These are phyloP conservation scores for Chaetomiaceae sp. DNA, from an alignment of 2,329 filamentous ascomycete species.

Conservation along the genomic window DNA sequence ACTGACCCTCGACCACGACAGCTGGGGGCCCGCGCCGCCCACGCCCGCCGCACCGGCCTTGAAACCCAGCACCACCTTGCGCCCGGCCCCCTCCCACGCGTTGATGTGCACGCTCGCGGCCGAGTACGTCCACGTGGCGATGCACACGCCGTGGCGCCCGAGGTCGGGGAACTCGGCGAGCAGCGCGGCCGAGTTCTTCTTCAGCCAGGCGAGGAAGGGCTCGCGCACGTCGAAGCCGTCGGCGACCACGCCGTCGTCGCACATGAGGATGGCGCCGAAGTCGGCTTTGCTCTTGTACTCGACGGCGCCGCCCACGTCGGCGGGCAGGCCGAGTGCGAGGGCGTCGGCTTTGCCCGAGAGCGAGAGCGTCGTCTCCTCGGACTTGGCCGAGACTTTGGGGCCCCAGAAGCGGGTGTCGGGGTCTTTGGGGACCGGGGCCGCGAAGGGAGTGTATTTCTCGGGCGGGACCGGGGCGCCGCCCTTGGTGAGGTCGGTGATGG, in stretches of 20 bases:
- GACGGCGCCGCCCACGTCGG: not conserved
- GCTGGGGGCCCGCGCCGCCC: not conserved
- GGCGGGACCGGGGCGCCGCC: too few relatives aligned
- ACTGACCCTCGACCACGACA: not conserved
- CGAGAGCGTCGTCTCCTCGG: not conserved
- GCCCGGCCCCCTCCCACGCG: not conserved
- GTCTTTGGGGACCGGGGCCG: too few relatives aligned
- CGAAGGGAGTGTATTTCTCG: too few relatives aligned
- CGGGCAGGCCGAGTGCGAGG: not conserved
- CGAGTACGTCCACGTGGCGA: not conserved
- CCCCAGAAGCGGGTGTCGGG: not conserved
- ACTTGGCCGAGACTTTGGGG: not conserved
- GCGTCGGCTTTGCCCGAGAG: not conserved
- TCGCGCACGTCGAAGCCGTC: not conserved
- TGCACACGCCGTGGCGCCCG: not conserved
- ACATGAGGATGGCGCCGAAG: not conserved
- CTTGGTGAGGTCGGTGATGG: too few relatives aligned
- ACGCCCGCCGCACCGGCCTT: not conserved
- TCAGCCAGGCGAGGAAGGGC: not conserved
- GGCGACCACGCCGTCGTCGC: not conserved
- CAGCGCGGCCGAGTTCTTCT: not conserved
- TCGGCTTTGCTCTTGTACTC: not conserved
- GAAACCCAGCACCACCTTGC: not conserved
- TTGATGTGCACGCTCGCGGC: not conserved
- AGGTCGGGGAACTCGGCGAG: not conserved